Evolutionary conservation across 2,329 filamentous ascomycete genomes (phyloP), one percentile per base, ranked within the genome.

Genomic region (Chaetoscypha palmicola): DNA sequence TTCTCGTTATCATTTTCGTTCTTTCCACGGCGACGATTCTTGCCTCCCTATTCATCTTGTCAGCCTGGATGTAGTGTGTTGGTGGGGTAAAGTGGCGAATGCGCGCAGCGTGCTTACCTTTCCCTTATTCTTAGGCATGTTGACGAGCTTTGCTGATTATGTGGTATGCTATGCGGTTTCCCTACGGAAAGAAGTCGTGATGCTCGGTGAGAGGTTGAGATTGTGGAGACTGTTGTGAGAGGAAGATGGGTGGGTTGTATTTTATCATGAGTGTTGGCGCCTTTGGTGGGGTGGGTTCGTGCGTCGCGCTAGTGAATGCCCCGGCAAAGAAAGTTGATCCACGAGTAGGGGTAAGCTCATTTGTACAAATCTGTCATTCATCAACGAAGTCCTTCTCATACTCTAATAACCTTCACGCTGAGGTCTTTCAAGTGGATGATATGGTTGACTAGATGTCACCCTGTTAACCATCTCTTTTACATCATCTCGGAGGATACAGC

Each of bases 1-100:
- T 96, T 96, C 74, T 96, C 90, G 66, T 96, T 94, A 76, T 97
- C 92, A 72, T 92, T 94, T 74, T 94, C 88, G 79, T 94, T 94
- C 84, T 96, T 97, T 72, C 91, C 91, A 73, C 92, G 81, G 80
- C 91, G 85, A 71, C 91, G 77, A 74, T 97, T 97, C 79, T 97
- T 97, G 74, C 91, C 91, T 69, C 91, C 91, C 88, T 92, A 61
- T 77, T 43, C 46, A 32, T 28, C 16, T 30, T 45, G 50, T 42
- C 28, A 52, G 46, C 53, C 38, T 41, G 35, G 43, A 46, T 31
- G 24, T 14, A 43, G 16, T 22, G 22, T 28, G 12, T 34, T 37
- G 34, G 43, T 41, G 35, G 34, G 40, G 34, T 28, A 35, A 40
- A 28, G 43, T 43, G 36, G 47, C 38, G 43, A 38, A 19, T 39